Evolutionary conservation across 1,284 basidiomycete genomes (phyloP).

Genomic region (Tylopilus sp.): DNA sequence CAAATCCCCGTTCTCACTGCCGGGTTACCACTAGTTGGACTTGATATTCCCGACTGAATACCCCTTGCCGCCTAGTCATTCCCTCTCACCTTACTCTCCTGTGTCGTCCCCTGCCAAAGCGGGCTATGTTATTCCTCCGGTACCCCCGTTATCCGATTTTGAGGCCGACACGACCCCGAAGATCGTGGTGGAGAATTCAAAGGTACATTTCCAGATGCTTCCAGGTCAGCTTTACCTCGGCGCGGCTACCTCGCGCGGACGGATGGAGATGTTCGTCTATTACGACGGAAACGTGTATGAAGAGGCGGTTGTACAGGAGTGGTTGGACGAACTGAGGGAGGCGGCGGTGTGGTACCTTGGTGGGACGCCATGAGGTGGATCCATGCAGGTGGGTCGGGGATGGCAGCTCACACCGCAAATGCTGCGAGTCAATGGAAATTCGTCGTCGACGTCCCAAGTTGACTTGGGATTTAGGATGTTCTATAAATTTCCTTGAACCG

Average conservation of each 20-base stretch:
- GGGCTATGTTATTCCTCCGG: constrained; percentile 20
- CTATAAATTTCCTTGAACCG: too few relatives aligned
- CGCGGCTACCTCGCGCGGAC: not conserved
- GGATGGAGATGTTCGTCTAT: not conserved
- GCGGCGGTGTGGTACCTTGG: constrained; percentile 1
- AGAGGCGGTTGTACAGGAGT: not conserved
- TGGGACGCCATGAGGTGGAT: not conserved
- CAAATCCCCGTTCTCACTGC: not conserved
- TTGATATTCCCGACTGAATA: constrained; percentile 16
- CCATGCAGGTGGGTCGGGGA: too few relatives aligned
- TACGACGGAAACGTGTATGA: not conserved
- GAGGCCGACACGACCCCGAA: not conserved
- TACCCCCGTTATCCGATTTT: not conserved
- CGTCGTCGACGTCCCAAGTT: too few relatives aligned
- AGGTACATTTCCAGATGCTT: constrained; percentile 29
- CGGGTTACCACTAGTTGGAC: not conserved
- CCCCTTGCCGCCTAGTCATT: constrained; percentile 18
- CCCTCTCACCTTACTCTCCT: constrained; percentile 19
- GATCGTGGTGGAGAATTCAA: constrained; percentile 8
- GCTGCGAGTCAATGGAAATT: too few relatives aligned
- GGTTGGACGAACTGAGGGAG: not conserved
- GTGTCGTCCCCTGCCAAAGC: constrained; percentile 16
- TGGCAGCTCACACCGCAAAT: too few relatives aligned
- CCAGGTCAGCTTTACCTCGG: not conserved
- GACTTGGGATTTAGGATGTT: too few relatives aligned